Base-by-base conservation (phyloP, 352 stramenopile genomes). In the Phytophthora fragariae region DNA sequence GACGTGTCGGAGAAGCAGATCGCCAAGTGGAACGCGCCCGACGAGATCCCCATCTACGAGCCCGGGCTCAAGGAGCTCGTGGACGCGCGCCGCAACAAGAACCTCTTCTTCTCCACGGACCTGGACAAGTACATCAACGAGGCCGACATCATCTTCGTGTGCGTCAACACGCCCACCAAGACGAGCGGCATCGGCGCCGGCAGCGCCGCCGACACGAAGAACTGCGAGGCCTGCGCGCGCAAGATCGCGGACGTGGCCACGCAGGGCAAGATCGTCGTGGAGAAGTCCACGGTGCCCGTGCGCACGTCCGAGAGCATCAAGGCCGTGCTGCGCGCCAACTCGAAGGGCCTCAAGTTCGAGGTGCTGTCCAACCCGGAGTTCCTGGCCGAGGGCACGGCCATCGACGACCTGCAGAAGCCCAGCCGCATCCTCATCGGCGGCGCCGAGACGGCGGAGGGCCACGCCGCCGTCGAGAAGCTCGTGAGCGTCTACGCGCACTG, bases 281-380 rank as follows among this genome's bases (percentile, higher is more conserved):
- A 99, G 80, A 99, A 99, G 91, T 99, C 94, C 19, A 99, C 98
- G 3, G 98, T 99, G 59, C 98, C 98, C 5, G 98, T 99, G 41
- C 92, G 97, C 72, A 99, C 98, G 15, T 98, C 98, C 2, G 95
- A 99, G 71, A 97, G 97, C 10, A 98, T 99, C 57, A 89, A 91
- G 46, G 92, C 96, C 27, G 98, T 99, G 50, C 90, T 99, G 39
- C 85, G 87, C 19, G 95, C 91, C 70, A 99, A 99, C 80, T 92
- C 97, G 29, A 98, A 98, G 83, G 85, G 83, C 44, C 72, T 98
- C 37, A 84, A 97, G 19, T 99, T 99, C 63, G 93, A 99, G 73
- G 98, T 99, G 60, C 83, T 99, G 58, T 98, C 90, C 14, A 99
- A 99, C 80, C 98, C 98, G 5, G 98, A 99, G 88, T 99, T 99